These are phyloP conservation scores for Colletotrichum costaricense DNA, from an alignment of 2,329 filamentous ascomycete genomes.

Conservation along the genomic window DNA sequence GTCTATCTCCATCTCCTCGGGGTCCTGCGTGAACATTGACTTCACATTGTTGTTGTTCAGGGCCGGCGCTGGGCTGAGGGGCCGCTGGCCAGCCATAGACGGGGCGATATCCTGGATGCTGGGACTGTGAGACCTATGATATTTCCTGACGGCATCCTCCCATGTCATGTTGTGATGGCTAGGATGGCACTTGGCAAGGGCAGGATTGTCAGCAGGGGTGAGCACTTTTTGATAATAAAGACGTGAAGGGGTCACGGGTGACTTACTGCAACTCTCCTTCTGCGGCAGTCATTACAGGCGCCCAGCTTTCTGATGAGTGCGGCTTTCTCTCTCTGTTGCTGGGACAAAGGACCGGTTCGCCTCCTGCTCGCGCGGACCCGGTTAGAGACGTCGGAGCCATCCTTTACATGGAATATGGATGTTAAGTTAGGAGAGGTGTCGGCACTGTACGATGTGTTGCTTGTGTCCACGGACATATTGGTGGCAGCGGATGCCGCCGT, in stretches of 20 bases:
- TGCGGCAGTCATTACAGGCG: slow-evolving; percentile 66
- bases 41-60: slow-evolving; percentile 49
- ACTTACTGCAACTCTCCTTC: slow-evolving; percentile 69
- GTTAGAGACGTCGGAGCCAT: slow-evolving; percentile 65
- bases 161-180: slow-evolving; percentile 71
- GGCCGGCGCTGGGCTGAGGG: slow-evolving; percentile 58
- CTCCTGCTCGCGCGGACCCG: slow-evolving; percentile 66
- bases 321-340: slow-evolving; percentile 68
- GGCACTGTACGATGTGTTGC: slow-evolving; percentile 62
- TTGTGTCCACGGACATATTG: slow-evolving; percentile 57
- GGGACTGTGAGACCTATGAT: slow-evolving; percentile 63
- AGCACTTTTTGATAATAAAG: slow-evolving; percentile 15
- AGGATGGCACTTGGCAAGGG: slow-evolving; percentile 62
- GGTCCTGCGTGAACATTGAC: slow-evolving; percentile 55
- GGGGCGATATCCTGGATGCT: slow-evolving; percentile 61
- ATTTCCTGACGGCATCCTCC: slow-evolving; percentile 68
- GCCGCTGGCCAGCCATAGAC: slow-evolving; percentile 52
- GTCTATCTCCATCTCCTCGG: slow-evolving; percentile 70
- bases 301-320: slow-evolving; percentile 70
- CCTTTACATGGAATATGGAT: slow-evolving; percentile 66
- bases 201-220: slow-evolving; percentile 31
- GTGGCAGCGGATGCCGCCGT: slow-evolving; percentile 54
- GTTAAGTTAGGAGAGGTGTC: slow-evolving; percentile 62
- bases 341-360: slow-evolving; percentile 68
- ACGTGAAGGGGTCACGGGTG: neutral